phyloP scores from a whole-genome alignment of 2,329 filamentous ascomycete genomes.

The Geoglossum cookeanum region DNA sequence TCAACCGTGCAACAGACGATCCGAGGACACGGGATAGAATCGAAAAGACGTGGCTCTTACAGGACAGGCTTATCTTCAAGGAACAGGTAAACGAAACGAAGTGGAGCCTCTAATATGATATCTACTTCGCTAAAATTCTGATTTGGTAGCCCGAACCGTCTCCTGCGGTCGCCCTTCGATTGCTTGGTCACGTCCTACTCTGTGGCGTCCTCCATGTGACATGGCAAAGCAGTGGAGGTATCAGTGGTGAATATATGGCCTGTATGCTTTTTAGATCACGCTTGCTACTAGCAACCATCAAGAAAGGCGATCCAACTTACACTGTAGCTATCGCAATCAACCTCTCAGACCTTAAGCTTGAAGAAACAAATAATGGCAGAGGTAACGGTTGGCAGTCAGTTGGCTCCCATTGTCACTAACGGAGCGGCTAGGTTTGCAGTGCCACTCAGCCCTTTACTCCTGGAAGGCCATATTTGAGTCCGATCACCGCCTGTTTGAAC shows the following conservation, averaged over 20 bases:
- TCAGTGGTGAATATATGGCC: slow-evolving; percentile 66
- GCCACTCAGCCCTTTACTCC: slow-evolving; percentile 66
- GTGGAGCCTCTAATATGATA: background rate
- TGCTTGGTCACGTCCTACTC: slow-evolving; percentile 60
- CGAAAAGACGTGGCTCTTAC: slow-evolving; percentile 68
- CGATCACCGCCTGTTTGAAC: slow-evolving; percentile 57
- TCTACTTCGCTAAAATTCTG: slow-evolving; percentile 11
- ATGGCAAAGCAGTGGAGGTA: slow-evolving; percentile 51
- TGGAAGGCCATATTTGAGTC: slow-evolving; percentile 84
- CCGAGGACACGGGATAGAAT: slow-evolving; percentile 47
- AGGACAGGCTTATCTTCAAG: slow-evolving; percentile 60
- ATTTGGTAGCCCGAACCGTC: slow-evolving; percentile 10
- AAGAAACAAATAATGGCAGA: slow-evolving; percentile 56
- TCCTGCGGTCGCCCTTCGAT: slow-evolving; percentile 37
- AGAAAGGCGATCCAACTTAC: slow-evolving; percentile 47
- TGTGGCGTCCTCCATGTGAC: slow-evolving; percentile 72
- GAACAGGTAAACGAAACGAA: slow-evolving; percentile 41
- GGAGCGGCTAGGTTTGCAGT: slow-evolving; percentile 50
- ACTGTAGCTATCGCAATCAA: slow-evolving; percentile 56
- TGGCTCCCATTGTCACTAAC: slow-evolving; percentile 3
- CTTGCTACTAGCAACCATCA: slow-evolving; percentile 52
- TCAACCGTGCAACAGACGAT: slow-evolving; percentile 73
- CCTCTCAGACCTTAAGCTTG: slow-evolving; percentile 44
- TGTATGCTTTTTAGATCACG: slow-evolving; percentile 69
- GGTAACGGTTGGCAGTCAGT: slow-evolving; percentile 26